These are phyloP conservation scores for Phytophthora hibernalis DNA, from an alignment of 352 stramenopile genomes.

Conservation along the genomic window DNA sequence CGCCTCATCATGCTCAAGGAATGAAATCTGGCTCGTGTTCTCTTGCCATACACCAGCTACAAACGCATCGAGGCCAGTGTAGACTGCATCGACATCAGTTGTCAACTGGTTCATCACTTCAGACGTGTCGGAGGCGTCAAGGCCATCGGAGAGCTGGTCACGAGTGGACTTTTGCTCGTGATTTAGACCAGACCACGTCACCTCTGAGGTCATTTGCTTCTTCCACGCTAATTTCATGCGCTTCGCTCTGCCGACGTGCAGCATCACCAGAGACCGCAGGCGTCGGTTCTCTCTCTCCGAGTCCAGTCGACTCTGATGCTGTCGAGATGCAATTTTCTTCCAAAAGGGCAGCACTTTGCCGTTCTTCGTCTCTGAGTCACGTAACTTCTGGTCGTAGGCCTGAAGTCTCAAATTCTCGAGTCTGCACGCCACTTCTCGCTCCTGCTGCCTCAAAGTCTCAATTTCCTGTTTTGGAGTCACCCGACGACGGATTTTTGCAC, in stretches of 20 bases:
- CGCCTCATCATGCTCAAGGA: conserved; percentile 22
- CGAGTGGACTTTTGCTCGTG: neutral
- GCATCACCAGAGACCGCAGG: conserved; percentile 23
- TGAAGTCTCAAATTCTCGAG: conserved; percentile 25
- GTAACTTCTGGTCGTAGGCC: conserved; percentile 12
- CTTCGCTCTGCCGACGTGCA: conserved; percentile 23
- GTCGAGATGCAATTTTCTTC: conserved; percentile 30
- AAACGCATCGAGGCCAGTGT: conserved; percentile 21
- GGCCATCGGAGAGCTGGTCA: neutral
- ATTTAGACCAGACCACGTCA: too few species aligned
- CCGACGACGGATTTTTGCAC: conserved; percentile 5
- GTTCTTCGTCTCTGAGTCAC: neutral
- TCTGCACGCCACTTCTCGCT: conserved; percentile 23
- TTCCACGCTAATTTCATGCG: conserved; percentile 28
- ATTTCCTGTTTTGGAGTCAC: conserved; percentile 34
- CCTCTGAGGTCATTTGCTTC: conserved; percentile 24
- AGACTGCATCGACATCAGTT: conserved; percentile 11
- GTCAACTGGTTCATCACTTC: conserved; percentile 11
- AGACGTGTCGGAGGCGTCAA: conserved; percentile 1
- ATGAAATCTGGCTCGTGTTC: neutral
- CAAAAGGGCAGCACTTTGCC: conserved; percentile 28
- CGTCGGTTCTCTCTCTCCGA: conserved; percentile 30
- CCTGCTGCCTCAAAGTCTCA: conserved; percentile 17
- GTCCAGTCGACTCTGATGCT: conserved; percentile 21
- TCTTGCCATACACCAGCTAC: neutral